phyloP scores from a whole-genome alignment of 2,329 filamentous ascomycete genomes.

The Cercospora sp. region DNA sequence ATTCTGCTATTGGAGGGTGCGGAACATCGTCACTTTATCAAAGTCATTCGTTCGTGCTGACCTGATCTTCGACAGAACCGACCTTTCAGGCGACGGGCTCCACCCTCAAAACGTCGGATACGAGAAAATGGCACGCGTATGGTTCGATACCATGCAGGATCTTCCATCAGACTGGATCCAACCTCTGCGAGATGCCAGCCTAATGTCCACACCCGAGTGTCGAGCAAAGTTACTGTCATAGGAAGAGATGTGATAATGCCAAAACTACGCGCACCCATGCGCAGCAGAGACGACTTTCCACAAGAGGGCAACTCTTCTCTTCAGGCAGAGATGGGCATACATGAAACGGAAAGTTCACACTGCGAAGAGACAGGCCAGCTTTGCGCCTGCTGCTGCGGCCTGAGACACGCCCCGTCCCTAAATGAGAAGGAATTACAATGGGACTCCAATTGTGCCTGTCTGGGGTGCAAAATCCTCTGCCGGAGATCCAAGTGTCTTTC shows the following conservation, averaged over 20 bases:
- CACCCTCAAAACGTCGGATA: slow-evolving; percentile 14
- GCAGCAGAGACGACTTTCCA: too few relatives aligned
- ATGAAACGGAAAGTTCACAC: too few relatives aligned
- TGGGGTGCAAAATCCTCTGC: too few relatives aligned
- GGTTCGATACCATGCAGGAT: slow-evolving; percentile 15
- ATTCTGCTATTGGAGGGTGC: slow-evolving; percentile 11
- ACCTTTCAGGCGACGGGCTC: slow-evolving; percentile 3
- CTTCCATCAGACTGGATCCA: slow-evolving; percentile 11
- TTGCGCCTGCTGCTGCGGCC: too few relatives aligned
- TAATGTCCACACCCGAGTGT: not conserved
- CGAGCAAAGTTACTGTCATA: not conserved
- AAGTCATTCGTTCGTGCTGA: not conserved
- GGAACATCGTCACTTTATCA: not conserved
- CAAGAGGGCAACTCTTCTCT: too few relatives aligned
- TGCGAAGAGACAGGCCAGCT: too few relatives aligned
- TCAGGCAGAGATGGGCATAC: too few relatives aligned
- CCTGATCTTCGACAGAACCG: not conserved
- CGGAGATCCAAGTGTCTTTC: too few relatives aligned
- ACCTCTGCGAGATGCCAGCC: slow-evolving; percentile 5
- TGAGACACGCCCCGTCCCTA: too few relatives aligned
- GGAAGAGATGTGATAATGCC: not conserved
- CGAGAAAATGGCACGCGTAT: slow-evolving; percentile 13
- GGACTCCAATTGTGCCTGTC: too few relatives aligned
- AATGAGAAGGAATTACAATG: too few relatives aligned
- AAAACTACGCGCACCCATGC: not conserved